Evolutionary conservation across 1,139 yeast species (phyloP).

Genomic region (Magnusiomyces magnusii): DNA sequence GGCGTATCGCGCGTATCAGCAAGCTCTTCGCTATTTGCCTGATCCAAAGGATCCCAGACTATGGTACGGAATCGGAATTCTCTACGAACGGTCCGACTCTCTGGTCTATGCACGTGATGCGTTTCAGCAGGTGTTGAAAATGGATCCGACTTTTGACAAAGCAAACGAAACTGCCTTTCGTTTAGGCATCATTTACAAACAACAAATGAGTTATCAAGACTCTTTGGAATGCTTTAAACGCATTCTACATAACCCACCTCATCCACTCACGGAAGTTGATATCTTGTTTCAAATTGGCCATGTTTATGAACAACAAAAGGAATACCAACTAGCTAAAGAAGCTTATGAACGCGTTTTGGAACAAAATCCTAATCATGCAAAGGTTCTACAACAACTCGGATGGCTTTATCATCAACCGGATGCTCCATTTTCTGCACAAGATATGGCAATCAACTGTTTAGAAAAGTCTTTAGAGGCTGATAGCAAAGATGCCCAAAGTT

Average conservation of each 20-base stretch:
- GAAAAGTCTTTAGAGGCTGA: slow-evolving; percentile 86
- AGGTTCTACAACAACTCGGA: slow-evolving; percentile 92
- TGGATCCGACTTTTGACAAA: slow-evolving; percentile 94
- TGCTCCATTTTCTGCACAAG: slow-evolving; percentile 66
- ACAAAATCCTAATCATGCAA: slow-evolving; percentile 90
- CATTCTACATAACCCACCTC: slow-evolving; percentile 84
- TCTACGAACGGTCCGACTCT: slow-evolving; percentile 93
- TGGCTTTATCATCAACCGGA: slow-evolving; percentile 88
- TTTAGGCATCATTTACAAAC: slow-evolving; percentile 94
- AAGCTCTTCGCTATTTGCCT: slow-evolving; percentile 83
- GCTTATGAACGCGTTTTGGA: slow-evolving; percentile 90
- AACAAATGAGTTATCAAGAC: slow-evolving; percentile 78
- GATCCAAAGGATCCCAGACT: slow-evolving; percentile 94
- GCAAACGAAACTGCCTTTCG: slow-evolving; percentile 95
- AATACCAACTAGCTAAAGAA: slow-evolving; percentile 84
- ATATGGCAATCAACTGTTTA: slow-evolving; percentile 71
- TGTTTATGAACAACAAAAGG: slow-evolving; percentile 89
- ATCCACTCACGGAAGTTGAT: slow-evolving; percentile 92
- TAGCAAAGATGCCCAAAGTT: slow-evolving; percentile 85
- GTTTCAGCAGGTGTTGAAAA: slow-evolving; percentile 86
- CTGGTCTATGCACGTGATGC: slow-evolving; percentile 98
- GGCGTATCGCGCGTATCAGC: slow-evolving; percentile 94
- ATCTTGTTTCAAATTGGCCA: slow-evolving; percentile 98
- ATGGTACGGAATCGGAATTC: slow-evolving; percentile 98
- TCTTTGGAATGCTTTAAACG: slow-evolving; percentile 93